Base-by-base conservation (phyloP, 495 filamentous ascomycete species). In the Hapsidospora chrysogenum region DNA sequence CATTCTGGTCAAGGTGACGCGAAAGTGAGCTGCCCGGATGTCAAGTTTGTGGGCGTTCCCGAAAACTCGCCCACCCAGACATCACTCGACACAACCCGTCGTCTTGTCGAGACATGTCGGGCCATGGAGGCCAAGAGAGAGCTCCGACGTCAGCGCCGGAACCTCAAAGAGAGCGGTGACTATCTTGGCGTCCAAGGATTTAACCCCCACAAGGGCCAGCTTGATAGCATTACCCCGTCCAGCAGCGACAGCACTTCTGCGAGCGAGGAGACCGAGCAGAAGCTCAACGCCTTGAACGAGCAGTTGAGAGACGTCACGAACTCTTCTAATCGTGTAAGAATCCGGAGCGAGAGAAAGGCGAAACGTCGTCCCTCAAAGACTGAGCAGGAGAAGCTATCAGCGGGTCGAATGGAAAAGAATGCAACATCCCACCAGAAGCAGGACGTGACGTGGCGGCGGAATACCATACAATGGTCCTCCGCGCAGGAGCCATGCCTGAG, bases 161-260 rank as follows among this genome's bases (percentile, higher is more conserved):
- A 31, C 11, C 38, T 63, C 19, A 56, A 53, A 27, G 52, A 60
- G 35, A 63, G 61, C 34, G 60, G 63, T 11, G 67, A 71, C 39
- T 71, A 58, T 46, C 52, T 70, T 9, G 65, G 67, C 9, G 61
- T 68, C 9, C 64, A 64, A 39, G 65, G 67, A 14, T 57, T 59
- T n/a, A 68, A 71, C 39, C 65, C 67, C 9, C 47, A 57, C 29
- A 70, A 64, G n/a, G 64, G 67, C 1, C 48, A 53, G 40, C 57
- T 52, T 36, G 56, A 68, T 22, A 45, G 59, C 5, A 44, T 63
- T 20, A 64, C 61, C 8, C 58, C 60, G 11, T 61, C 58, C 10
- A 56, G 47, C 8, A 60, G 54, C 38, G 45, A 46, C 3, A 47
- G 42, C 2, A 54, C 45, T 11, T 30, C 35, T 9, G 30, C 27